Evolutionary conservation across 2,329 filamentous ascomycete genomes (phyloP), one percentile per base, ranked within the genome.

Genomic region (Claviceps capensis): DNA sequence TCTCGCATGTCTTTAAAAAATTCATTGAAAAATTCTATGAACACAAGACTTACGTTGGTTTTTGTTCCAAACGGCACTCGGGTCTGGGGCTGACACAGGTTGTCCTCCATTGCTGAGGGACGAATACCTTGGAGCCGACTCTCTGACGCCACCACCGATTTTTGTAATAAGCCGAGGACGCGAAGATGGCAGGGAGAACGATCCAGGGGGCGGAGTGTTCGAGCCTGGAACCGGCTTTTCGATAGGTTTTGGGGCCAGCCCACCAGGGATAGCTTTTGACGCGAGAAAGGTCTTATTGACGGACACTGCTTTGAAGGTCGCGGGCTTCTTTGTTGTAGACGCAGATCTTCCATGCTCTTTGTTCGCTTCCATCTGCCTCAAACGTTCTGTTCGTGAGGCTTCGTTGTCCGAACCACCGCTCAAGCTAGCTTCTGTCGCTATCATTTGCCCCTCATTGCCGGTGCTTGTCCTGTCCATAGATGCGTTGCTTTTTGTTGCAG

Each of bases 41-140:
- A 26, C 3, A n/a, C 47, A 48, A 30, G 50, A 72, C 83, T 65
- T 78, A 85, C 86, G 85, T 72, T 83, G 77, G 65, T 93, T 94
- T 69, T 89, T 90, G 70, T 93, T 94, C 88, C 88, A 94, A 42
- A 94, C 86, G 50, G 78, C 84, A 65, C 73, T 86, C 34, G 79
- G 76, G 65, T 90, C 86, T 14, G 86, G 85, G 26, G 80, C 81
- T 54, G 77, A 63, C 17, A 76, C 73, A 37, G 76, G 61, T 56
- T 83, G 82, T 49, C 77, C 77, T 55, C 80, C 78, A 60, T 81
- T 83, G 61, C 75, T 59, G 7, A 63, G 61, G 6, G 64, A 65
- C 7, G 69, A 63, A 41, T 70, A 67, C 51, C 72, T 67, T 6
- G 72, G 67, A 16, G 67, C 67, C 17, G 76, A 73, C 57, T 79